phyloP scores from a whole-genome alignment of 1,139 yeast species.

The Wickerhamomyces sp. region DNA sequence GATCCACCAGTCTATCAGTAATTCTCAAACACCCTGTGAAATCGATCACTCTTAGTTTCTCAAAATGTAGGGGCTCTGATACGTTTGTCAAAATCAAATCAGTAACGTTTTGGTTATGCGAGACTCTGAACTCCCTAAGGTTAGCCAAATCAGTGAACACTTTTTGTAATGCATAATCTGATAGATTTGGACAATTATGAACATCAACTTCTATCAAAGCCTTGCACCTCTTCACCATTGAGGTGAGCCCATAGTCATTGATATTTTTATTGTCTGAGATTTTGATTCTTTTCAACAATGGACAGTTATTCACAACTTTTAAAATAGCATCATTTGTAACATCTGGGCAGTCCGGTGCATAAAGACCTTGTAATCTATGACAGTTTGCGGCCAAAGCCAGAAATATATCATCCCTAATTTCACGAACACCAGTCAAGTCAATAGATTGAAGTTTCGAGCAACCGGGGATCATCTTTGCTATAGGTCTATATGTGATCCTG shows the following conservation, averaged over 20 bases:
- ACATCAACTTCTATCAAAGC: constrained; percentile 86
- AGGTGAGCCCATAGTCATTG: constrained; percentile 62
- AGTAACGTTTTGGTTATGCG: constrained; percentile 66
- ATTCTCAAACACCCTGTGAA: constrained; percentile 81
- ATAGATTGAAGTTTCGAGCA: constrained; percentile 78
- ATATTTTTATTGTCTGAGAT: constrained; percentile 68
- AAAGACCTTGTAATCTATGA: constrained; percentile 78
- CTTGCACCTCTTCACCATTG: constrained; percentile 66
- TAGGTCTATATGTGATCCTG: constrained; percentile 55
- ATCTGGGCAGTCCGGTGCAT: constrained; percentile 77
- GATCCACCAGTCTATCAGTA: constrained; percentile 75
- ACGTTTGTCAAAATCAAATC: constrained; percentile 48
- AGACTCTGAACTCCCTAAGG: constrained; percentile 78
- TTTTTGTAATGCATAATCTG: constrained; percentile 56
- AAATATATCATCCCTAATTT: constrained; percentile 63
- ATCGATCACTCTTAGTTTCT: constrained; percentile 70
- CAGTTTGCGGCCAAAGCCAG: constrained; percentile 69
- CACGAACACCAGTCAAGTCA: constrained; percentile 83
- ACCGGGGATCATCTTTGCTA: constrained; percentile 55
- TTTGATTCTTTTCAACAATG: constrained; percentile 76
- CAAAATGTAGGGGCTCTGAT: constrained; percentile 26
- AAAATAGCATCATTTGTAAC: constrained; percentile 67
- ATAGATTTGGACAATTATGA: constrained; percentile 73
- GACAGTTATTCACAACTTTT: constrained; percentile 57
- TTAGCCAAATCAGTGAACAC: constrained; percentile 64